Percentiles rank a stretch among this genome's conserved stretches.
phyloP scores from a whole-genome alignment of 177 flowering plant genomes.

The Vitis hybrid region DNA sequence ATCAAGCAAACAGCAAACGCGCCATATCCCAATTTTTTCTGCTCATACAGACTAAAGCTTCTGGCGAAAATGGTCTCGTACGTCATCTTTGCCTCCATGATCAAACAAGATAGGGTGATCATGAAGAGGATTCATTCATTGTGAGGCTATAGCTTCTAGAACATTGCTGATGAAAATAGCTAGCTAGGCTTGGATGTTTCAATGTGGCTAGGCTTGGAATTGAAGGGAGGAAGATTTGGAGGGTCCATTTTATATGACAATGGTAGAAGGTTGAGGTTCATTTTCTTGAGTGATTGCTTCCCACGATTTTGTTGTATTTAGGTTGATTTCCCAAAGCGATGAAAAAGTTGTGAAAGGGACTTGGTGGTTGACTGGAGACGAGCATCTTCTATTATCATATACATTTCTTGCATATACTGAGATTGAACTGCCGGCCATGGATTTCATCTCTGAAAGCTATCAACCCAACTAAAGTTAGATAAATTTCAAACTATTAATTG shows the following conservation, averaged over 20 bases:
- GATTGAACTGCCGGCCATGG: constrained; percentile 3
- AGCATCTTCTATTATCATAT: background rate
- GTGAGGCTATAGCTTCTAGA: background rate
- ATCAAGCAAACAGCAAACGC: constrained; percentile 1
- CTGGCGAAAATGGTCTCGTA: constrained; percentile 7
- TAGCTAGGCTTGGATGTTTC: no score
- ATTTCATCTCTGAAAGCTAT: constrained; percentile 12
- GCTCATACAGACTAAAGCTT: constrained; percentile 9
- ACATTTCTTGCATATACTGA: background rate
- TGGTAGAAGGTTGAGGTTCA: background rate
- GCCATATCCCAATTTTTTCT: constrained; percentile 9
- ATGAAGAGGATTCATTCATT: background rate
- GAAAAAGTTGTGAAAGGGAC: constrained; percentile 12
- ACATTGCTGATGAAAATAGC: background rate
- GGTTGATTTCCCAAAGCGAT: constrained; percentile 3
- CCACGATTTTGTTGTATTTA: constrained; percentile 10
- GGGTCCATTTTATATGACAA: background rate
- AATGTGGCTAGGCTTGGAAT: no score
- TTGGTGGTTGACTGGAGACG: constrained; percentile 11
- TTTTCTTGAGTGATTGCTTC: constrained; percentile 11
- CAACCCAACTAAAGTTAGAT: constrained; percentile 7
- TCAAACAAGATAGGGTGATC: background rate
- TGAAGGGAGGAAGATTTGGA: background rate
- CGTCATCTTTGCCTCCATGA: background rate
- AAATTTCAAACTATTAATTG: background rate